Base-by-base conservation (phyloP, 164 flowering plant genomes). In the Pachysandra terminalis region DNA sequence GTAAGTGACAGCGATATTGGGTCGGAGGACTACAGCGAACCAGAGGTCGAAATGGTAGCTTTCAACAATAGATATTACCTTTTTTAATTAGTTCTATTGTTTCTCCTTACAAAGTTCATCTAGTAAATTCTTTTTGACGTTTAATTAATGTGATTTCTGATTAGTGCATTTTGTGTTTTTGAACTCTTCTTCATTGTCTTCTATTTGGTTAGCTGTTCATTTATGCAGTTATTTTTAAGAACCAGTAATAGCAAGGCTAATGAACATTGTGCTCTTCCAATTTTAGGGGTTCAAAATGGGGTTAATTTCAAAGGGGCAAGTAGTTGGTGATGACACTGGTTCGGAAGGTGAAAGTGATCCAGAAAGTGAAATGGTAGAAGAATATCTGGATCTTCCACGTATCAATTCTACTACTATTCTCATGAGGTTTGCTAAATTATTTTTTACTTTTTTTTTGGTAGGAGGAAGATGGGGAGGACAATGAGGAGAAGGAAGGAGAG, bases 291-390 rank as follows among this genome's bases (percentile, higher is more conserved):
- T 21, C 40, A 24, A 55, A 71, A 81, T 83, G 84, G 79, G 79
- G 35, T 28, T 27, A n/a, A 32, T 70, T 41, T 54, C 73, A 28
- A 81, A 80, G 71, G 77, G 68, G 49, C 74, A 53, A 67, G 63
- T 54, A 16, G 73, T 19, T 19, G 65, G 23, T n/a, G 60, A 40
- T 2, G 73, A 57, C 56, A 63, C 61, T 45, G 74, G 49, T 71
- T 79, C 71, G 0, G 86, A 82, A 66, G 86, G 78, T 6, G 74
- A 74, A 17, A 55, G 67, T 28, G 79, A 74, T 26, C 32, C 59
- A 15, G 79, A 72, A 23, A 24, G 56, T 37, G 76, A 70, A 56
- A 64, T 67, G 61, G 72, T 77, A 59, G 14, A 14, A 21, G 71
- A 21, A 12, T 35, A 35, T 61, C n/a, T 49, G 7, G 5, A 26